phyloP scores from a whole-genome alignment of 768 basidiomycete species.

The Pluteus cervinus region DNA sequence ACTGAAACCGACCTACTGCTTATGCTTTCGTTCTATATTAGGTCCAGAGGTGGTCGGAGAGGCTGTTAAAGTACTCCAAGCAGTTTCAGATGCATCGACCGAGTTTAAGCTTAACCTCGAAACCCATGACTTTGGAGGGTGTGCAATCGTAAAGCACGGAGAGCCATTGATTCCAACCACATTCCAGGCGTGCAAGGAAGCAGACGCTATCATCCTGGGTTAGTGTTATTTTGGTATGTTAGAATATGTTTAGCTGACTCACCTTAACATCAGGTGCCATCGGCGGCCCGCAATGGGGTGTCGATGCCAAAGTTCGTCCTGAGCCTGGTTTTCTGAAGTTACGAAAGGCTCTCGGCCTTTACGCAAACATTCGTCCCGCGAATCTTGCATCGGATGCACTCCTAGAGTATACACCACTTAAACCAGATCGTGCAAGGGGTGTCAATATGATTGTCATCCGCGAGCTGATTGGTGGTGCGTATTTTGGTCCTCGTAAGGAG shows the following conservation, averaged over 20 bases:
- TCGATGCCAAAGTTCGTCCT: slow-evolving; percentile 81
- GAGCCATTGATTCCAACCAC: slow-evolving; percentile 82
- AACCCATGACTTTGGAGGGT: slow-evolving; percentile 81
- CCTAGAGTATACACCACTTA: slow-evolving; percentile 82
- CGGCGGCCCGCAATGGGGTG: slow-evolving; percentile 99
- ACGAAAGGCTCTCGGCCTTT: slow-evolving; percentile 90
- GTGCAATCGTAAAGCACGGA: slow-evolving; percentile 85
- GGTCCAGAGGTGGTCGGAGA: slow-evolving; percentile 90
- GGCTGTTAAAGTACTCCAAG: slow-evolving; percentile 77
- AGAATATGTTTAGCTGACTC: too few relatives aligned
- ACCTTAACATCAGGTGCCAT: slow-evolving; percentile 74
- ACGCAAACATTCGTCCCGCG: slow-evolving; percentile 97
- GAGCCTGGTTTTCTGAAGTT: slow-evolving; percentile 86
- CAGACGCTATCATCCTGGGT: slow-evolving; percentile 97
- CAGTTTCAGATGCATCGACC: slow-evolving; percentile 53
- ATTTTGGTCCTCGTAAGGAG: slow-evolving; percentile 93
- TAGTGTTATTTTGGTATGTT: too few relatives aligned
- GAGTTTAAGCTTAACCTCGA: slow-evolving; percentile 72
- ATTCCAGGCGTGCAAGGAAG: slow-evolving; percentile 81
- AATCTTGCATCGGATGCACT: slow-evolving; percentile 92
- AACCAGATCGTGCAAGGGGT: slow-evolving; percentile 73
- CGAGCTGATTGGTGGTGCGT: slow-evolving; percentile 93
- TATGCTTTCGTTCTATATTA: slow-evolving; percentile 15
- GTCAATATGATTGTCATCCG: slow-evolving; percentile 92
- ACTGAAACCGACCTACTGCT: not conserved